Conservation (phyloP, 2,329 filamentous ascomycete species). For the Seiridium cupressi region DNA sequence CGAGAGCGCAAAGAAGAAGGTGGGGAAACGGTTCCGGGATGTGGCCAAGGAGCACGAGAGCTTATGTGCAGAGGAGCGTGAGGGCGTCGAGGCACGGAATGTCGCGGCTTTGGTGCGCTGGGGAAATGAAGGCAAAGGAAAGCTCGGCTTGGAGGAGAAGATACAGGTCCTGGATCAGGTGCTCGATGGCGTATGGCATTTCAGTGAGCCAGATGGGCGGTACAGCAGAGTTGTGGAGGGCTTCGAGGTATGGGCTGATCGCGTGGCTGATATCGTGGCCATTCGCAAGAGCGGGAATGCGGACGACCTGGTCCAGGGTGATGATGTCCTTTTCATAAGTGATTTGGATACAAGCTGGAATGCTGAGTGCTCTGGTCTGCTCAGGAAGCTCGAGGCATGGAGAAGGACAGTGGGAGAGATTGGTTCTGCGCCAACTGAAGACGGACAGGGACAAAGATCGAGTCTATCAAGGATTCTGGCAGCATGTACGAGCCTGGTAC, state of each 20-base stretch:
- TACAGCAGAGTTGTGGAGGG: constrained; percentile 52
- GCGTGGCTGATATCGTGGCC: constrained; percentile 44
- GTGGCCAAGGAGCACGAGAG: constrained; percentile 33
- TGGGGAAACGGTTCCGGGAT: constrained; percentile 43
- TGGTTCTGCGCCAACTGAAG: constrained; percentile 19
- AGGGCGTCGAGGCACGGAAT: constrained; percentile 49
- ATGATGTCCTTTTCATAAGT: constrained; percentile 47
- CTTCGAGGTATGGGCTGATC: constrained; percentile 60
- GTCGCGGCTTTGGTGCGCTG: constrained; percentile 51
- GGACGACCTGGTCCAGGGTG: constrained; percentile 29
- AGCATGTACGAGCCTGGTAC: constrained; percentile 40
- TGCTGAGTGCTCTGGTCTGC: constrained; percentile 52
- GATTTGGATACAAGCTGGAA: constrained; percentile 58
- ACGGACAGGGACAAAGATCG: constrained; percentile 11
- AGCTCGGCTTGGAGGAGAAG: constrained; percentile 47
- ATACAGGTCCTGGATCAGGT: constrained; percentile 58
- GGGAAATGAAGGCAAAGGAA: constrained; percentile 33
- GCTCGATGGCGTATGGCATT: constrained; percentile 54
- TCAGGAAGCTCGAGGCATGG: constrained; percentile 55
- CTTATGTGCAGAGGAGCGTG: constrained; percentile 35
- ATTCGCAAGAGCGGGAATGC: constrained; percentile 32
- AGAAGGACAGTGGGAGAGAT: constrained; percentile 45
- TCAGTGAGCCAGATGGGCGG: constrained; percentile 54
- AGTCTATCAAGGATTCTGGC: constrained; percentile 23
- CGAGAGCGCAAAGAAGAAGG: constrained; percentile 48